Percentiles rank a stretch among this genome's conserved stretches.
Evolutionary conservation across 2,329 filamentous ascomycete genomes (phyloP).

Genomic region (Aspergillus quadrilineatus): DNA sequence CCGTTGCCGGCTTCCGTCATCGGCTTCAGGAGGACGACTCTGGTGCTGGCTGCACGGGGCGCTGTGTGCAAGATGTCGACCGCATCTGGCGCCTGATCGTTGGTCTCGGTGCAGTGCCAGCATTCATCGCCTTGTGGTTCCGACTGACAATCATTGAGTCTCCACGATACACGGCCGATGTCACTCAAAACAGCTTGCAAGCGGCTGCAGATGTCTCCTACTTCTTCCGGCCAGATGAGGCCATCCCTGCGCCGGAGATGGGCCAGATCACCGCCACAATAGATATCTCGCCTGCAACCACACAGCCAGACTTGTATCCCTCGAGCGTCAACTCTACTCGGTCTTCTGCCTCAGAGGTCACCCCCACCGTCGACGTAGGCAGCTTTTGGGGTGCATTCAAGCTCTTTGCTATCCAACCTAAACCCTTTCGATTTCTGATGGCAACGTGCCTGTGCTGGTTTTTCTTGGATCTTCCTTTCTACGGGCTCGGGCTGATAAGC

Average conservation of each 20-base stretch:
- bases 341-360: neutral
- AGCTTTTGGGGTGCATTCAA: slow-evolving; percentile 22
- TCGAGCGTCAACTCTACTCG: neutral
- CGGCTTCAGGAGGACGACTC: slow-evolving; percentile 37
- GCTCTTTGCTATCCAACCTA: slow-evolving; percentile 26
- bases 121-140: slow-evolving; percentile 62
- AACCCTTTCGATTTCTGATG: slow-evolving; percentile 29
- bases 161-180: slow-evolving; percentile 62
- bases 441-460: slow-evolving; percentile 51
- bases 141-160: slow-evolving; percentile 64
- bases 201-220: slow-evolving; percentile 17
- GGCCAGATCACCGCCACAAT: slow-evolving; percentile 1
- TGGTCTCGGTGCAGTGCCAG: slow-evolving; percentile 61
- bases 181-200: slow-evolving; percentile 30
- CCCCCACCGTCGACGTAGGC: neutral
- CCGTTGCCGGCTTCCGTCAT: slow-evolving; percentile 62
- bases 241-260: neutral
- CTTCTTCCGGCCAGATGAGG: slow-evolving; percentile 7
- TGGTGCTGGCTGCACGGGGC: slow-evolving; percentile 54
- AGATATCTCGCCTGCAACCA: slow-evolving; percentile 2
- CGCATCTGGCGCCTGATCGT: slow-evolving; percentile 64
- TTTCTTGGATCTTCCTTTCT: slow-evolving; percentile 52
- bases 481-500: slow-evolving; percentile 47
- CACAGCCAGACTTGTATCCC: slow-evolving; percentile 1
- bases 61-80: slow-evolving; percentile 46